A percentile compares a stretch with the other conserved stretches of the same genome.
Evolutionary conservation across 1,139 yeast species (phyloP).

Genomic region (Saccharomyces pastorianus): DNA sequence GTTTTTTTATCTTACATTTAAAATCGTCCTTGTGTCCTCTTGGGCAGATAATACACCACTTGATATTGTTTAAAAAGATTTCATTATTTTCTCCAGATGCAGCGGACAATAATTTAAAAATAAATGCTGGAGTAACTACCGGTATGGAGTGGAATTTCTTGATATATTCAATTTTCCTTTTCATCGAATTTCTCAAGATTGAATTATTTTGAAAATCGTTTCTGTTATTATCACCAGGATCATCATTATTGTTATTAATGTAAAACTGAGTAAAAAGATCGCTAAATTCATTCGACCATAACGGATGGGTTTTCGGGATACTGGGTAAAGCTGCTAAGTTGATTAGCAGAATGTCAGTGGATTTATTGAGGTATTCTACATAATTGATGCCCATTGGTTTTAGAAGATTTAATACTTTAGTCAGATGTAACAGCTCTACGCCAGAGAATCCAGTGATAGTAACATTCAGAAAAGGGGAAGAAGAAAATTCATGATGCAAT

Average conservation of each 20-base stretch:
- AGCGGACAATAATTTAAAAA: slow-evolving; percentile 21
- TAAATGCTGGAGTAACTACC: slow-evolving; percentile 28
- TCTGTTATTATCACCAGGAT: not conserved
- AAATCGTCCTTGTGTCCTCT: slow-evolving; percentile 21
- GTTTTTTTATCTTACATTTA: slow-evolving; percentile 9
- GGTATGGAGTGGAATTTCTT: slow-evolving; percentile 39
- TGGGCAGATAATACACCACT: slow-evolving; percentile 31
- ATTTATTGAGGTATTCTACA: slow-evolving; percentile 44
- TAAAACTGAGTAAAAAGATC: slow-evolving; percentile 20
- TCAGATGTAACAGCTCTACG: slow-evolving; percentile 68
- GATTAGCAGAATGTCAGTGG: slow-evolving; percentile 57
- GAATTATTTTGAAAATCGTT: slow-evolving; percentile 12
- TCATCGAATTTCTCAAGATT: slow-evolving; percentile 28
- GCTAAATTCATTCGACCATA: slow-evolving; percentile 28
- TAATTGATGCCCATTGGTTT: slow-evolving; percentile 41
- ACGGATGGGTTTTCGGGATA: slow-evolving; percentile 27
- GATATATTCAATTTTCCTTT: slow-evolving; percentile 38
- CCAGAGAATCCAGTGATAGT: slow-evolving; percentile 80
- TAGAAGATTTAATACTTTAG: slow-evolving; percentile 48
- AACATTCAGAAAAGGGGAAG: slow-evolving; percentile 36
- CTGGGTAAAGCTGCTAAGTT: slow-evolving; percentile 39
- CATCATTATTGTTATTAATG: slow-evolving; percentile 3
- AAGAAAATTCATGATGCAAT: slow-evolving; percentile 12
- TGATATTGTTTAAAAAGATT: slow-evolving; percentile 22
- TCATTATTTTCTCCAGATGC: not conserved